Conservation (phyloP, 805 yeast genomes). For the Yarrowia alimentaria region DNA sequence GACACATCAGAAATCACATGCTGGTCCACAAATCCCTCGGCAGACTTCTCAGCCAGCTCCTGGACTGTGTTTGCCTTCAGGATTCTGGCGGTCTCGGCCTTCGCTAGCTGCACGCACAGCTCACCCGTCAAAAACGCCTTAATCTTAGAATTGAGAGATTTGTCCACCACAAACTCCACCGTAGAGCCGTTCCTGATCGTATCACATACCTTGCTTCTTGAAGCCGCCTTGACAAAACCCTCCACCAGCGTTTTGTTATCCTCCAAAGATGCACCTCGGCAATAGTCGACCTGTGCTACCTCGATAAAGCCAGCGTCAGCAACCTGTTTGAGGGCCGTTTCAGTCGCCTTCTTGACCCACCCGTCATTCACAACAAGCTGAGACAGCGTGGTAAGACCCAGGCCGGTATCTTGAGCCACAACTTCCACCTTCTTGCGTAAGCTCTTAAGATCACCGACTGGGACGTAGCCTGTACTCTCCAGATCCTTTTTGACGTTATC, state of each 20-base stretch:
- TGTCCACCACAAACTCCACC: slow-evolving; percentile 18
- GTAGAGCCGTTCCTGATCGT: slow-evolving; percentile 5
- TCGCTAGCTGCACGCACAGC: slow-evolving; percentile 5
- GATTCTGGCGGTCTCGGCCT: not conserved
- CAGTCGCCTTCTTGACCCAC: slow-evolving; percentile 2
- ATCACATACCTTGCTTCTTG: slow-evolving; percentile 5
- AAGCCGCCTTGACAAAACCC: slow-evolving; percentile 1
- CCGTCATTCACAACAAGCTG: slow-evolving; percentile 9
- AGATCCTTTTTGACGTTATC: not conserved
- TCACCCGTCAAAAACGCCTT: not conserved
- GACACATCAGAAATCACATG: slow-evolving; percentile 19
- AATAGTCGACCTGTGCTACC: slow-evolving; percentile 11
- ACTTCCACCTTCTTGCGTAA: slow-evolving; percentile 18
- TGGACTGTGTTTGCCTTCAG: slow-evolving; percentile 13
- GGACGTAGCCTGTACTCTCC: slow-evolving; percentile 1
- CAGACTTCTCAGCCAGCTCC: slow-evolving; percentile 12
- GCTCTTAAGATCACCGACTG: not conserved
- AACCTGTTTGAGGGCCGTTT: not conserved
- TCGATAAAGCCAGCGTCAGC: slow-evolving; percentile 3
- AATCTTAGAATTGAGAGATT: slow-evolving; percentile 1
- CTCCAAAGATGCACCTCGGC: slow-evolving; percentile 7
- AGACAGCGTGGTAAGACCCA: not conserved
- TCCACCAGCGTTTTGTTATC: slow-evolving; percentile 14
- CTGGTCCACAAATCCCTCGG: slow-evolving; percentile 23
- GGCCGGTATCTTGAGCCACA: slow-evolving; percentile 6